Conservation (phyloP, 2,329 filamentous ascomycete genomes). For the Fusarium mangiferae region DNA sequence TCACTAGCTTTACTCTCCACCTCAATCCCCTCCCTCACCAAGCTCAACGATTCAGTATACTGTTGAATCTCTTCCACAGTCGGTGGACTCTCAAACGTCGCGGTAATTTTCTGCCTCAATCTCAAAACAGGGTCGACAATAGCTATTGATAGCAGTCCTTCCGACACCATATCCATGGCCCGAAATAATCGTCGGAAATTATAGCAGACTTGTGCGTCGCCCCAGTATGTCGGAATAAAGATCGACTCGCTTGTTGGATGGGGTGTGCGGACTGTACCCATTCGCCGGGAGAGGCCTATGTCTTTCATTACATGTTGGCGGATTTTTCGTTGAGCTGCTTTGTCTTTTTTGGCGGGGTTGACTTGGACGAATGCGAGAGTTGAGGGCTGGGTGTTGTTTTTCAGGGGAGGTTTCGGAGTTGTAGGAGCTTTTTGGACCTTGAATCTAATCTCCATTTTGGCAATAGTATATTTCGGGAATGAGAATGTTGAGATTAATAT, state of each 20-base stretch:
- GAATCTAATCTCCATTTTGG: conserved; percentile 9
- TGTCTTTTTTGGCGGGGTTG: conserved; percentile 23
- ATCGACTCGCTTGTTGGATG: background rate
- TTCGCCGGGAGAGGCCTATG: conserved; percentile 27
- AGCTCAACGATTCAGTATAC: conserved; percentile 31
- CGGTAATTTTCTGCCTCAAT: background rate
- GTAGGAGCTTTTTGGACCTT: background rate
- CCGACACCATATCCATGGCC: conserved; percentile 37
- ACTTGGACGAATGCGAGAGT: conserved; percentile 28
- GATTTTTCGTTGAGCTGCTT: conserved; percentile 23
- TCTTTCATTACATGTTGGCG: conserved; percentile 40
- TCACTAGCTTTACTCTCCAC: background rate
- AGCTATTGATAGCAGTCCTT: conserved; percentile 27
- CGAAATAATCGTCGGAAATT: conserved; percentile 32
- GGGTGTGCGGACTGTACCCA: background rate
- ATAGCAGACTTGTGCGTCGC: conserved; percentile 28
- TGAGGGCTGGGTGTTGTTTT: background rate
- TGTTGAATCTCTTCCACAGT: conserved; percentile 16
- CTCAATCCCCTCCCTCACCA: conserved; percentile 19
- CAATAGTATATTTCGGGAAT: background rate
- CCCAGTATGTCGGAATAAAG: conserved; percentile 26
- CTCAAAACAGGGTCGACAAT: conserved; percentile 13
- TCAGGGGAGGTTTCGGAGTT: background rate
- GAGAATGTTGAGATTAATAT: background rate
- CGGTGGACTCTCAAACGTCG: background rate